These are phyloP conservation scores for Sindora glabra DNA, from an alignment of 306 rosid species.

Conservation along the genomic window DNA sequence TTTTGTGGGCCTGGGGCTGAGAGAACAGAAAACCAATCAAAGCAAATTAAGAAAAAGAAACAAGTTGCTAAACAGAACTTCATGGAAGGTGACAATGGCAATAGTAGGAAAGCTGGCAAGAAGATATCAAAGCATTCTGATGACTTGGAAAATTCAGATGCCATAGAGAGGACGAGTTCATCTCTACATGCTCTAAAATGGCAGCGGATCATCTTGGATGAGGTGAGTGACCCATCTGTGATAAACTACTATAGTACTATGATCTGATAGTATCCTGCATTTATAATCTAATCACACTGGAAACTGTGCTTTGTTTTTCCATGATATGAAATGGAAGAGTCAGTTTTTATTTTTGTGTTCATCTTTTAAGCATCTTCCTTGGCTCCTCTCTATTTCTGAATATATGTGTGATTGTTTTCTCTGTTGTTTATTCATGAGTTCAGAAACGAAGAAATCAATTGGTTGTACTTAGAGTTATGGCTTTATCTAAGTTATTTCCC, in stretches of 20 bases:
- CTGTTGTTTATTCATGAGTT: conserved; percentile 1
- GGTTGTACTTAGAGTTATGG: background rate
- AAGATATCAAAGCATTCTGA: conserved; percentile 2
- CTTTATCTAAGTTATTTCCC: background rate
- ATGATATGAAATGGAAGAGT: background rate
- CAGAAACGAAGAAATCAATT: background rate
- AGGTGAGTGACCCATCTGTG: conserved; percentile 65
- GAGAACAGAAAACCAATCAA: conserved; percentile 74
- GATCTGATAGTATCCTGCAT: too few relatives aligned
- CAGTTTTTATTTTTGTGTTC: background rate
- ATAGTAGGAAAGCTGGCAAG: background rate
- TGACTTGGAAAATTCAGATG: conserved; percentile 11
- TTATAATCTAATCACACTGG: too few relatives aligned
- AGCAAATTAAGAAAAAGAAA: conserved; percentile 57
- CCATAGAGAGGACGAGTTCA: conserved; percentile 26
- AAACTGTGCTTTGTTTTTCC: too few relatives aligned
- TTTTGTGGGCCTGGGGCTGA: conserved; percentile 67
- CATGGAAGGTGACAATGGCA: background rate
- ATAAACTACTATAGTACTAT: background rate
- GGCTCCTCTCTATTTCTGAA: background rate
- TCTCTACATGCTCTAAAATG: conserved; percentile 65
- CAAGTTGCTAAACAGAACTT: conserved; percentile 19
- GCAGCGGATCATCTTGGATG: conserved; percentile 83
- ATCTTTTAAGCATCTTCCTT: background rate
- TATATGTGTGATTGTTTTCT: background rate